phyloP scores from a whole-genome alignment of 75 land plant species.

The Pseudotsuga menziesii region DNA sequence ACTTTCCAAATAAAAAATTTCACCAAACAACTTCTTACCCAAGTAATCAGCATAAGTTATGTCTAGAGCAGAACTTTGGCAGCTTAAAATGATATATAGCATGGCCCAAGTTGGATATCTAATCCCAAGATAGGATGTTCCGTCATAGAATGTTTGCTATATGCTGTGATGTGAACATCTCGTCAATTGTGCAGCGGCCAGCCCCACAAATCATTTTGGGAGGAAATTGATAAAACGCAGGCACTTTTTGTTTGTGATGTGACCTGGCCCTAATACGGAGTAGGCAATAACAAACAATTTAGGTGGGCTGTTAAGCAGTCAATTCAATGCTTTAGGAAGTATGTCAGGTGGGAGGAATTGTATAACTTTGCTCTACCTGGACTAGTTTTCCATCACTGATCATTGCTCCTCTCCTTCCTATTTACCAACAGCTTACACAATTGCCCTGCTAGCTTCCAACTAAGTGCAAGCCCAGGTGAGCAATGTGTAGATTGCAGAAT shows the following conservation, averaged over 20 bases:
- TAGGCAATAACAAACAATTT: neutral
- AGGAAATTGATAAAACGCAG: neutral
- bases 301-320: slow-evolving; percentile 9
- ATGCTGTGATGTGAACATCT: neutral
- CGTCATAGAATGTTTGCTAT: neutral
- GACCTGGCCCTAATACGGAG: neutral
- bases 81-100: too few relatives aligned
- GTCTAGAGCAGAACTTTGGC: too few relatives aligned
- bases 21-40: too few relatives aligned
- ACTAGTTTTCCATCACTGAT: neutral
- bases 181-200: neutral
- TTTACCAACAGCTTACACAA: too few relatives aligned
- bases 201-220: neutral
- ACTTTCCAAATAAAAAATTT: too few relatives aligned
- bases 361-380: neutral
- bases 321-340: neutral
- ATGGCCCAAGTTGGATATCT: neutral
- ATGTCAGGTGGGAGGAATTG: neutral
- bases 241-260: neutral
- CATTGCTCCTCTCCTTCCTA: neutral
- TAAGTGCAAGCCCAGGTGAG: neutral
- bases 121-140: neutral
- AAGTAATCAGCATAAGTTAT: too few relatives aligned
- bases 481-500: too few relatives aligned
- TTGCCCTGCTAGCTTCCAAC: too few relatives aligned